Evolutionary conservation across 1,139 yeast genomes (phyloP).

Genomic region (Diutina scorzettiae): DNA sequence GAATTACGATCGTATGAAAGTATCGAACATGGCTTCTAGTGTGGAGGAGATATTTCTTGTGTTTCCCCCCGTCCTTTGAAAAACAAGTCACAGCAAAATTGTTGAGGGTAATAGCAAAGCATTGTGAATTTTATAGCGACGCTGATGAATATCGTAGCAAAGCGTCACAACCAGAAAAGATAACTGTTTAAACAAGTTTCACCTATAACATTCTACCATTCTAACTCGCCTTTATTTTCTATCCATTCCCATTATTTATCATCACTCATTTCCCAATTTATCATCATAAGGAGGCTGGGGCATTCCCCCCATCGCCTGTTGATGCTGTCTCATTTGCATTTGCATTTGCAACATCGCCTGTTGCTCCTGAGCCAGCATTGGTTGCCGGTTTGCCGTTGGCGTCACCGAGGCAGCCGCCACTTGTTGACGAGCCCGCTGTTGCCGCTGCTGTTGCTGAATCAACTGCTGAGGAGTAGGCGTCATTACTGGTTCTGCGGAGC

Average conservation of each 20-base stretch:
- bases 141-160: too few relatives aligned
- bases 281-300: constrained; percentile 4
- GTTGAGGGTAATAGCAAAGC: too few relatives aligned
- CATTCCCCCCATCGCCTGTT: constrained; percentile 4
- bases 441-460: constrained; percentile 4
- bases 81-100: too few relatives aligned
- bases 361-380: constrained; percentile 4
- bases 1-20: constrained; percentile 1
- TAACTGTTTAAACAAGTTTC: too few relatives aligned
- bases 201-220: too few relatives aligned
- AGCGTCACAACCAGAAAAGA: too few relatives aligned
- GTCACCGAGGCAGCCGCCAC: neutral
- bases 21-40: too few relatives aligned
- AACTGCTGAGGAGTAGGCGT: constrained; percentile 4
- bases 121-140: too few relatives aligned
- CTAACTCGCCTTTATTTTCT: neutral
- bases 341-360: constrained; percentile 6
- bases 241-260: neutral
- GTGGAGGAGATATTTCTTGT: too few relatives aligned
- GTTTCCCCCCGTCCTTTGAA: too few relatives aligned
- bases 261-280: neutral
- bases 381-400: neutral
- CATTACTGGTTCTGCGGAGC: neutral
- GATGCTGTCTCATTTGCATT: constrained; percentile 5
- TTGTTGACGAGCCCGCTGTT: constrained; percentile 3